Base-by-base conservation (phyloP, 768 basidiomycete genomes). In the Crassisporium funariophilum region DNA sequence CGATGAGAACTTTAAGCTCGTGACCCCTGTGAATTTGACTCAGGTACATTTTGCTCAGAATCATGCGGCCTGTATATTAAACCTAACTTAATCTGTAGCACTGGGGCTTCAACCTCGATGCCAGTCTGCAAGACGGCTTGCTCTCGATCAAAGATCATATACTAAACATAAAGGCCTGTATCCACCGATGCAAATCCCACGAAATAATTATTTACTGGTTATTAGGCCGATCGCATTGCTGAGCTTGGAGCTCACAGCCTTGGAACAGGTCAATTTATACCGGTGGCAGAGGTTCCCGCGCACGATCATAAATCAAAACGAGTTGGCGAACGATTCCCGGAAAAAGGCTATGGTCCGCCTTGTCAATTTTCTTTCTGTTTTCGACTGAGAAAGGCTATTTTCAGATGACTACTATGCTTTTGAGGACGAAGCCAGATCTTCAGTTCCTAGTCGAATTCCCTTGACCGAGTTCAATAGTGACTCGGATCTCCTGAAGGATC, bases 21-120 rank as follows among this genome's bases (percentile, higher is more conserved):
- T 89, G 4, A 88, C 86, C 4, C 86, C 87, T 0, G 71, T 89
- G 40, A 91, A 91, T 58, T 63, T 89, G 11, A 88, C 87, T 5
- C 86, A 88, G 77, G 86, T 86, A 54, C 27, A 74, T 49, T 2
- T 21, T 20, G 20, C n/a, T n/a, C n/a, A n/a, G n/a, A n/a, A n/a
- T 44, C 46, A 22, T 34, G 49, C 27, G 19, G 19, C n/a, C 11
- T 15, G 46, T 35, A 35, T 38, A 21, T 20, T 31, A 39, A 35
- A 39, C 7, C 38, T 39, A 37, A 29, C 29, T 35, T 41, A 45
- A 22, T 20, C 22, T 38, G 0, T 47, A 89, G 85, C 87, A 89
- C 62, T 89, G 86, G 86, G 88, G 87, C 21, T 89, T 88, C 71
- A 89, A 90, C 58, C 76, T 89, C 9, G 83, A 87, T 24, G 86